Evolutionary conservation across 306 rosid genomes (phyloP).

Genomic region (Malus asiatica): DNA sequence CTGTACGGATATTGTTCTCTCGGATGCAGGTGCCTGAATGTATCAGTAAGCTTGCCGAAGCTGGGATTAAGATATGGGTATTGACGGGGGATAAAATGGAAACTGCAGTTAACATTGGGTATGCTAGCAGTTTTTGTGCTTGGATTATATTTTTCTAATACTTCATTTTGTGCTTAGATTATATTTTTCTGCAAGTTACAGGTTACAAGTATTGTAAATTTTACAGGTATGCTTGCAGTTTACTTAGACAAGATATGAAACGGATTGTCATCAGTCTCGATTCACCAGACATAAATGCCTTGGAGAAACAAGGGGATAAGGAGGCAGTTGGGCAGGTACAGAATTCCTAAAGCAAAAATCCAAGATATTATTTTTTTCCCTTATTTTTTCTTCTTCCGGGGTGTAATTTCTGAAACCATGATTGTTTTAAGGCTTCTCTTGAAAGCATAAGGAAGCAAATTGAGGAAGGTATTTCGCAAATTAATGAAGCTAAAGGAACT

Average conservation of each 20-base stretch:
- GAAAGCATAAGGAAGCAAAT: constrained; percentile 63
- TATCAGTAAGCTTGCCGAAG: constrained; percentile 54
- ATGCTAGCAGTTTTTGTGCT: constrained; percentile 9
- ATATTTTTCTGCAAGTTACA: constrained; percentile 9
- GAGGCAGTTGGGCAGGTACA: constrained; percentile 49
- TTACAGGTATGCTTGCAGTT: constrained; percentile 77
- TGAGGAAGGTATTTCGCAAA: constrained; percentile 43
- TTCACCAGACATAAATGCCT: constrained; percentile 50
- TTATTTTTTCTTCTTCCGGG: neutral
- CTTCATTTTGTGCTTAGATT: neutral
- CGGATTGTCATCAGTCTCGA: constrained; percentile 64
- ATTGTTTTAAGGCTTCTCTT: constrained; percentile 52
- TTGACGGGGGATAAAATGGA: constrained; percentile 96
- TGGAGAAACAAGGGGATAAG: constrained; percentile 60
- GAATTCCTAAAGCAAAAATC: constrained; percentile 6
- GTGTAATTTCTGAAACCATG: constrained; percentile 20
- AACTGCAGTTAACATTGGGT: constrained; percentile 89
- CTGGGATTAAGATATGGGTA: constrained; percentile 89
- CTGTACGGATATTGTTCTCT: constrained; percentile 15
- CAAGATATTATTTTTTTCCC: neutral
- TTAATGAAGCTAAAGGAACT: constrained; percentile 37
- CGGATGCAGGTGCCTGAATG: constrained; percentile 79
- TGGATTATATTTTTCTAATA: neutral
- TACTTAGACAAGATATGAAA: constrained; percentile 74
- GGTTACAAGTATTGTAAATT: constrained; percentile 5